Evolutionary conservation across 73 alveolate genomes (phyloP).

Genomic region (Paramecium primaurelia): DNA sequence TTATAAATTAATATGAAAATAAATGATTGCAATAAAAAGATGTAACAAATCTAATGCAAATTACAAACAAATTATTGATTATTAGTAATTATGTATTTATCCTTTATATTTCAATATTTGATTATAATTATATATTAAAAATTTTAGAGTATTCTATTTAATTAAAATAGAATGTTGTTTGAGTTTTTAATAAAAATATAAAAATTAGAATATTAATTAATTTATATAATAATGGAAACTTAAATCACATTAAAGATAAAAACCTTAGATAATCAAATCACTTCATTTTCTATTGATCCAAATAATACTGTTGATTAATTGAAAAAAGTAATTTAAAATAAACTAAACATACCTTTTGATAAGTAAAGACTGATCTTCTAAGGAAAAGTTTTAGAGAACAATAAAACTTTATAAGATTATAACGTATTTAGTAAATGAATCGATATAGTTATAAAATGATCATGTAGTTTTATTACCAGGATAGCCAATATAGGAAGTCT

Average conservation of each 20-base stretch:
- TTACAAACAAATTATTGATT: neutral
- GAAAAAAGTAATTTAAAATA: constrained; percentile 56
- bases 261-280: constrained; percentile 9
- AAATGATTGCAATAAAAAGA: neutral
- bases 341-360: constrained; percentile 73
- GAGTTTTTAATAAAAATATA: neutral
- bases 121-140: no score
- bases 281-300: neutral
- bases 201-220: neutral
- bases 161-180: neutral
- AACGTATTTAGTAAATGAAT: neutral
- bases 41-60: neutral
- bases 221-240: constrained; percentile 2
- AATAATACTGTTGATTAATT: constrained; percentile 56
- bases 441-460: constrained; percentile 73
- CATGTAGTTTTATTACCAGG: constrained; percentile 90
- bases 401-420: constrained; percentile 68
- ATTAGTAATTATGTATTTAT: neutral
- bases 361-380: constrained; percentile 86
- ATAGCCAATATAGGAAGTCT: constrained; percentile 53
- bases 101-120: neutral
- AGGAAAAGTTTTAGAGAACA: constrained; percentile 86
- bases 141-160: neutral
- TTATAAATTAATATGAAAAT: neutral
- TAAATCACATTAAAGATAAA: neutral